Conservation (phyloP, 2,329 filamentous ascomycete genomes). For the Calonectria pseudoreteaudii region DNA sequence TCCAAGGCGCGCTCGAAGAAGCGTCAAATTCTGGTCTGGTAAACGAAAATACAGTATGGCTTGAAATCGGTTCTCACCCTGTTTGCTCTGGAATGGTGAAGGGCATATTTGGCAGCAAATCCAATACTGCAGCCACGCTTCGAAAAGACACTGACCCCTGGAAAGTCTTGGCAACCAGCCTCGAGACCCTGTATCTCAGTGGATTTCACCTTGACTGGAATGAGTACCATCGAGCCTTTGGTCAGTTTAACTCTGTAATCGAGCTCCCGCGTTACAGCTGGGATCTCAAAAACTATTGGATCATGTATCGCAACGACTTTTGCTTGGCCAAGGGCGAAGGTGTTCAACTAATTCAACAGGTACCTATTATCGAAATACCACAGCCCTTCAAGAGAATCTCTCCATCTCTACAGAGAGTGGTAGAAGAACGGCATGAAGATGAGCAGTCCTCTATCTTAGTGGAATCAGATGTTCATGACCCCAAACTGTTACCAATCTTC, state of each 20-base stretch:
- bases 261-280: constrained; percentile 77
- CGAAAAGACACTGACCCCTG: constrained; percentile 74
- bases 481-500: constrained; percentile 25
- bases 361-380: not conserved
- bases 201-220: constrained; percentile 75
- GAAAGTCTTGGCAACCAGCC: constrained; percentile 69
- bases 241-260: constrained; percentile 59
- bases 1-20: constrained; percentile 67
- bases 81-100: constrained; percentile 74
- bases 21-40: constrained; percentile 62
- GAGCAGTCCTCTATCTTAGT: constrained; percentile 24
- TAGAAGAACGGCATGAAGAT: constrained; percentile 29
- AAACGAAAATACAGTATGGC: constrained; percentile 68
- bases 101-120: constrained; percentile 64
- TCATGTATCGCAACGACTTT: constrained; percentile 76
- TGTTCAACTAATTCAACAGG: not conserved
- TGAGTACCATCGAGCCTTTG: constrained; percentile 71
- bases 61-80: constrained; percentile 78
- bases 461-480: constrained; percentile 33
- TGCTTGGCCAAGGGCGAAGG: constrained; percentile 71
- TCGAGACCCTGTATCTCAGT: constrained; percentile 68
- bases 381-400: constrained; percentile 29
- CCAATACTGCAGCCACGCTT: constrained; percentile 68
- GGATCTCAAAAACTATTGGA: constrained; percentile 79
- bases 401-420: constrained; percentile 34